Base-by-base conservation (phyloP, 2,329 filamentous ascomycete species). In the Madurella fahalii region DNA sequence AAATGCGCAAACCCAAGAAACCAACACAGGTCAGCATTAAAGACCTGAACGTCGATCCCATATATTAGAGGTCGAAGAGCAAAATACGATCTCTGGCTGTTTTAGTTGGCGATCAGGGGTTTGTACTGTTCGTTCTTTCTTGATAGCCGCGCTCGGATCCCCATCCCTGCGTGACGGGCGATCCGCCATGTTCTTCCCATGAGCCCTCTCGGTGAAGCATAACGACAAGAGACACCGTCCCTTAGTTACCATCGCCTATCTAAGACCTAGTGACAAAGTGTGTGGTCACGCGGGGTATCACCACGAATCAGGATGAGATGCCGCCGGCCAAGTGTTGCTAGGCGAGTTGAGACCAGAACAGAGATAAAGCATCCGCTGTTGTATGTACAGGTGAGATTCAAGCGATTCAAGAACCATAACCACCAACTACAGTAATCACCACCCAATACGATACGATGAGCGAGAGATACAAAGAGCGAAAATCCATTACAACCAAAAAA, bases 401-500 rank as follows among this genome's bases (percentile, higher is more conserved):
- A 42, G 44, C 37, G 4, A 16, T 13, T 32, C n/a, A 40, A 32
- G 2, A 12, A 40, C 12, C 39, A 44, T 20, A 18, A 2, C 13
- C 45, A 47, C 42, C 9, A 30, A 31, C 42, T 5, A 18, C 18
- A 46, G 25, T 25, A 25, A 25, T 25, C 25, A 37, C 16, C 25
- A 48, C 39, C 20, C 25, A 43, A 15, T 40, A 45, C 25, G 30
- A 41, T 9, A 46, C 34, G 25, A 17, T 37, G 37, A 50, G 18
- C 25, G 47, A 46, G 25, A 40, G 41, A 48, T 34, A 40, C 45
- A 5, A n/a, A 12, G n/a, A 4, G n/a, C n/a, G 13, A 32, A 15
- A 25, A 34, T 4, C 42, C 42, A 50, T 25, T 34, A 42, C 12
- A 49, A 52, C 40, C 49, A 46, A 20, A 52, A 32, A 31, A 18